Base-by-base conservation (phyloP, 805 yeast genomes). In the Pichia phayaonensis region DNA sequence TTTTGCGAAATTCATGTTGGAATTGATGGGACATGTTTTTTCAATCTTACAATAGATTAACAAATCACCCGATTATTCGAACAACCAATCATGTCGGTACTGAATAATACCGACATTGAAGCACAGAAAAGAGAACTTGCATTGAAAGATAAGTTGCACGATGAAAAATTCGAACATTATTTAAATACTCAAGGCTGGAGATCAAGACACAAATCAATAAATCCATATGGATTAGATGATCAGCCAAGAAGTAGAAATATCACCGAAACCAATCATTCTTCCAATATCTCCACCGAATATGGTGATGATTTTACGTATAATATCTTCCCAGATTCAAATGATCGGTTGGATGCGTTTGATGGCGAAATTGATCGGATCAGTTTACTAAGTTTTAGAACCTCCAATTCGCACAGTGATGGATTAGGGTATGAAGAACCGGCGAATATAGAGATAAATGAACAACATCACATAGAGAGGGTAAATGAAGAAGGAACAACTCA, bases 321-420 rank as follows among this genome's bases (percentile, higher is more conserved):
- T 18, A n/a, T 47, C 6, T 47, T 34, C 24, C 42, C 50, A 3
- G 50, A 47, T 22, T 47, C 50, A 11, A 22, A 34, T 21, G 50
- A 42, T 15, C 13, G 22, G 16, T n/a, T 42, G 16, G 50, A 47
- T 24, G 34, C 46, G 2, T 42, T 34, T 26, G 50, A 42, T 42
- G 40, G 27, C 10, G 50, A 47, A 38, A 26, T 22, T n/a, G 49
- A 47, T 36, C 12, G 50, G 24, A 21, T 47, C 6, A 42, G 50
- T 38, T 41, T 34, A 21, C 20, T 42, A 29, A 47, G 45, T 38
- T 41, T 42, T 12, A n/a, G 38, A 34, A 34, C 38, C 10, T 8
- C 7, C 11, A 29, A 29, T 12, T 29, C 31, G 11, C 31, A 29
- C 7, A 29, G 12, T 29, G 31, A 29, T 8, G 15, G 31, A 8